phyloP scores from a whole-genome alignment of 345 rosid species.

The Aurinia saxatilis region DNA sequence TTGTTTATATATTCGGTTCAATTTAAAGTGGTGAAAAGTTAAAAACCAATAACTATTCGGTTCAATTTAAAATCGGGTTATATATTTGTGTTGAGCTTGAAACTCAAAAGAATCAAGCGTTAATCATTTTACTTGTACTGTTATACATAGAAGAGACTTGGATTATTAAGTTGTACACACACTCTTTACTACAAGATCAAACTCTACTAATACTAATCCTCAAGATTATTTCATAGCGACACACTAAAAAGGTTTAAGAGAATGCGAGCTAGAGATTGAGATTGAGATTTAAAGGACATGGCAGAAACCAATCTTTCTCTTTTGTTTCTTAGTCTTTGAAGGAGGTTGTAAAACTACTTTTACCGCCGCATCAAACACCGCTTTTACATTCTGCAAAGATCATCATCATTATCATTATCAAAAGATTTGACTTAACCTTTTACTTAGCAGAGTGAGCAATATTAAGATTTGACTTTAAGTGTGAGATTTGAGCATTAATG shows the following conservation, averaged over 20 bases:
- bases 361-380: constrained; percentile 74
- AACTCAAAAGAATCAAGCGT: neutral
- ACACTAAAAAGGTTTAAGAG: neutral
- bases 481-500: neutral
- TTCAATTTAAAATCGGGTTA: neutral
- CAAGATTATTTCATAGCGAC: constrained; percentile 1
- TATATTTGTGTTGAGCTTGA: neutral
- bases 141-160: neutral
- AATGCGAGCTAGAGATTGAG: neutral
- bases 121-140: neutral
- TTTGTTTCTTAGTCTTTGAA: constrained; percentile 51
- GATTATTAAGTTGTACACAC: neutral
- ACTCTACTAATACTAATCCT: neutral
- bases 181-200: neutral
- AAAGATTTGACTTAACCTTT: no score
- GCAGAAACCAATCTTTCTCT: constrained; percentile 40
- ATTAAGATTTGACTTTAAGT: neutral
- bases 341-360: constrained; percentile 83
- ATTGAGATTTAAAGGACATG: constrained; percentile 40
- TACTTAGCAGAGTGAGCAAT: neutral
- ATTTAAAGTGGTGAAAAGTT: no score
- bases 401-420: no score
- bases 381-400: constrained; percentile 60
- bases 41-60: no score
- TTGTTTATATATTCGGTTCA: no score